These are phyloP conservation scores for Lactarius tabidus DNA, from an alignment of 768 basidiomycete genomes.

Conservation along the genomic window DNA sequence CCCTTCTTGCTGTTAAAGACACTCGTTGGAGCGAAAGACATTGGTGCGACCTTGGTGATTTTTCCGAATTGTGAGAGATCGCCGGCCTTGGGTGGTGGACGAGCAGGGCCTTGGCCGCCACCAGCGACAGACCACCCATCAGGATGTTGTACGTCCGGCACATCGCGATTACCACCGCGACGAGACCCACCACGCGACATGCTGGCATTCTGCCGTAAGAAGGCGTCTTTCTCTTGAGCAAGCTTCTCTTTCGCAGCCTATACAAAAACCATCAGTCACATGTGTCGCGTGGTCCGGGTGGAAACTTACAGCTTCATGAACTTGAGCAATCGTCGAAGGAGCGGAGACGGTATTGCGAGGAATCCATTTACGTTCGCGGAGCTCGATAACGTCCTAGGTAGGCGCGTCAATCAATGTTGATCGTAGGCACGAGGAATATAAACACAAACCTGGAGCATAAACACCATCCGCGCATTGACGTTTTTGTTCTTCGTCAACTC, in stretches of 20 bases:
- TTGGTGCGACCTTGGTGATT: constrained; percentile 61
- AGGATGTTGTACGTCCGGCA: constrained; percentile 54
- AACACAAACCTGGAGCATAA: constrained; percentile 83
- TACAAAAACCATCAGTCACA: neutral
- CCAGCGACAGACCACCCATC: constrained; percentile 75
- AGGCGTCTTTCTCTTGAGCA: constrained; percentile 69
- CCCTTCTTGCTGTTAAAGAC: constrained; percentile 78
- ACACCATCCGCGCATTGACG: constrained; percentile 84
- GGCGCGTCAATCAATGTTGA: constrained; percentile 14
- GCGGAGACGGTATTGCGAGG: constrained; percentile 66
- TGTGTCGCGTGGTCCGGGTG: neutral
- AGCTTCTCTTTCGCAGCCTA: constrained; percentile 90
- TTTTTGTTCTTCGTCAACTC: constrained; percentile 70
- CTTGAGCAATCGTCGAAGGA: constrained; percentile 82
- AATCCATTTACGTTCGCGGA: constrained; percentile 81
- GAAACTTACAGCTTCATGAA: constrained; percentile 74
- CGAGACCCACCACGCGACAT: constrained; percentile 92
- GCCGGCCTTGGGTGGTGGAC: constrained; percentile 72
- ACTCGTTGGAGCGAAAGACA: constrained; percentile 80
- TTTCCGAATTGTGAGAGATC: constrained; percentile 88
- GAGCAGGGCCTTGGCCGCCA: constrained; percentile 31
- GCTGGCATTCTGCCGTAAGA: constrained; percentile 55
- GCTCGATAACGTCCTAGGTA: constrained; percentile 81
- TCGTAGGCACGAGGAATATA: constrained; percentile 1
- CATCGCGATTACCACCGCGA: constrained; percentile 69